Evolutionary conservation across 495 filamentous ascomycete species (phyloP).

Genomic region (Xylaria castorea): DNA sequence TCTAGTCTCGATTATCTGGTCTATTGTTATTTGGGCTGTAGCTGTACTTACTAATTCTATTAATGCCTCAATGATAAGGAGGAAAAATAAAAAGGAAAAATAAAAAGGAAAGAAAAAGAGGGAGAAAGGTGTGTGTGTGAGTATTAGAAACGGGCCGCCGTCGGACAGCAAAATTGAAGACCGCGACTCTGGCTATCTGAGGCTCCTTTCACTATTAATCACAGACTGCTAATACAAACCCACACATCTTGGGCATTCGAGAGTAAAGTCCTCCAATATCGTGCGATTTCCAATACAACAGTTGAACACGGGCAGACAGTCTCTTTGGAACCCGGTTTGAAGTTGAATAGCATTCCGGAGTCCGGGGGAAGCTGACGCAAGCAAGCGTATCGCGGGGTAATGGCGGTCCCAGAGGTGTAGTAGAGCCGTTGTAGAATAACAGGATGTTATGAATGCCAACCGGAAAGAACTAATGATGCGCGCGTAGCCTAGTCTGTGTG

Average conservation of each 20-base stretch:
- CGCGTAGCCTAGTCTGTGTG: not conserved
- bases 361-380: conserved; percentile 19
- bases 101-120: not conserved
- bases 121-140: not conserved
- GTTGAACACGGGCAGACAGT: no score
- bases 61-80: not conserved
- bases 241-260: not conserved
- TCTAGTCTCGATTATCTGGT: not conserved
- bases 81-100: not conserved
- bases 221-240: not conserved
- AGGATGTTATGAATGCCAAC: not conserved
- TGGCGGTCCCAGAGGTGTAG: not conserved
- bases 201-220: not conserved
- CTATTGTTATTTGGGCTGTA: not conserved
- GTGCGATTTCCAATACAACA: not conserved
- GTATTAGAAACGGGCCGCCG: not conserved
- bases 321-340: not conserved
- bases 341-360: not conserved
- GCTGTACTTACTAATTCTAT: not conserved
- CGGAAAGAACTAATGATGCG: not conserved
- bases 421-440: not conserved
- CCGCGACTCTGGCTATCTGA: not conserved
- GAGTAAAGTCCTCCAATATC: not conserved
- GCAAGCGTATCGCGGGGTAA: conserved; percentile 12
- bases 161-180: not conserved